Base-by-base conservation (phyloP, 2,329 filamentous ascomycete genomes). In the Trichophyton verrucosum region DNA sequence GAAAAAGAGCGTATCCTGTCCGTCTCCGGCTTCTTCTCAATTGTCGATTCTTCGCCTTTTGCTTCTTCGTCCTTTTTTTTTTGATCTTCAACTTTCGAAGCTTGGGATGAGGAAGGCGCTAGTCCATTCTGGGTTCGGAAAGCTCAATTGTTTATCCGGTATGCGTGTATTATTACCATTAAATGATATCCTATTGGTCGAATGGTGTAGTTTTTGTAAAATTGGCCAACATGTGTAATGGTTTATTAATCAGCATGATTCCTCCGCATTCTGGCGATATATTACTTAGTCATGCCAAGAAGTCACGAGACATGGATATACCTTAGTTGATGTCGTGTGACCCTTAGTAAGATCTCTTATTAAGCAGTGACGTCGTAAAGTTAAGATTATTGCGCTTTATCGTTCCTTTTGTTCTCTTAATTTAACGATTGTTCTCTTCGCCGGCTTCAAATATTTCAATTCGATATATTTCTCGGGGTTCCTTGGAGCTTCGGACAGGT, bases 341-440 rank as follows among this genome's bases (percentile, higher is more conserved):
- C 3, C 11, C 20, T 51, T 22, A 51, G 11, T 51, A 51, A 51
- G 11, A 51, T 15, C 24, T 9, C 51, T 55, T 55, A 55, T 27
- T 55, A 33, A 55, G 51, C 51, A 33, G 51, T 55, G 51, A 55
- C 51, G 51, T 55, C 51, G 27, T 55, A n/a, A n/a, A 30, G 22
- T 55, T 55, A 55, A 51, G 46, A 51, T 51, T 51, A 51, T 51
- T 51, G 46, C 46, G 46, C 46, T 51, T 51, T 51, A 51, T 51
- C 30, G 36, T 36, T 24, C 33, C 33, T n/a, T 53, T 24, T 27
- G 27, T 36, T 38, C 33, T 9, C n/a, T 44, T 27, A 51, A 55
- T 55, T 55, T 36, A 20, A 33, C 15, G 7, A 15, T 55, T n/a
- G 4, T 4, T 24, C 33, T 36, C n/a, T 7, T 36, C 13, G 13